Conservation (phyloP, 1,284 basidiomycete species). For the Trichosporon faecale region DNA sequence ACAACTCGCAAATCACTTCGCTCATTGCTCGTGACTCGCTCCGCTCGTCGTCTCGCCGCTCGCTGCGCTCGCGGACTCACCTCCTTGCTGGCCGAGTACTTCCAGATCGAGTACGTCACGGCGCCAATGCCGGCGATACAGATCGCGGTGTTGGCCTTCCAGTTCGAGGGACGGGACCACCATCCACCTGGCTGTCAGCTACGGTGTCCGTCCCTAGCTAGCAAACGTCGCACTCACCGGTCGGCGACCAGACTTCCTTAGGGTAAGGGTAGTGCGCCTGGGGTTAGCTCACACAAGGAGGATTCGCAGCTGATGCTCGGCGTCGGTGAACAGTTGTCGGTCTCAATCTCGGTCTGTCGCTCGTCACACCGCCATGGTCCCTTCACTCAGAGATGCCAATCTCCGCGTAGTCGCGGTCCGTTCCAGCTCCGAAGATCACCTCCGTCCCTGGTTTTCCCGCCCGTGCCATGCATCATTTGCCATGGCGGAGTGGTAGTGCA, state of each 20-base stretch:
- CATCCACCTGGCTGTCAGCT: constrained; percentile 53
- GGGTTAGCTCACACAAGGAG: constrained; percentile 13
- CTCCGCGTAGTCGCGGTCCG: too few species aligned
- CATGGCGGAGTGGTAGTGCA: too few species aligned
- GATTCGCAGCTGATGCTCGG: not conserved
- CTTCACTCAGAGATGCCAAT: too few species aligned
- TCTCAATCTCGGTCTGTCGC: not conserved
- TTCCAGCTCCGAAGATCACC: too few species aligned
- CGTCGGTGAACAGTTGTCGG: not conserved
- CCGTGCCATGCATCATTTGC: too few species aligned
- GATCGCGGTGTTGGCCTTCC: constrained; percentile 56
- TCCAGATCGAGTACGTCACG: constrained; percentile 55
- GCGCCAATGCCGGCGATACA: constrained; percentile 53
- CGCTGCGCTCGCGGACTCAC: constrained; percentile 40
- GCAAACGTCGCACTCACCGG: constrained; percentile 34
- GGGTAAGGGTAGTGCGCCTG: constrained; percentile 58
- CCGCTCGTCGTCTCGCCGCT: not conserved
- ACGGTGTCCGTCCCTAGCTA: not conserved
- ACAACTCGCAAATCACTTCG: too few species aligned
- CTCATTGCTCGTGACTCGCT: too few species aligned
- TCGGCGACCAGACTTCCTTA: constrained; percentile 59
- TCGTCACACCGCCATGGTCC: not conserved
- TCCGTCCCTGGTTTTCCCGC: too few species aligned
- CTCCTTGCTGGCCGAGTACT: constrained; percentile 55
- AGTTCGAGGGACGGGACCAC: constrained; percentile 59